Conservation (phyloP, 2,329 filamentous ascomycete genomes). For the Penicillium sp. region DNA sequence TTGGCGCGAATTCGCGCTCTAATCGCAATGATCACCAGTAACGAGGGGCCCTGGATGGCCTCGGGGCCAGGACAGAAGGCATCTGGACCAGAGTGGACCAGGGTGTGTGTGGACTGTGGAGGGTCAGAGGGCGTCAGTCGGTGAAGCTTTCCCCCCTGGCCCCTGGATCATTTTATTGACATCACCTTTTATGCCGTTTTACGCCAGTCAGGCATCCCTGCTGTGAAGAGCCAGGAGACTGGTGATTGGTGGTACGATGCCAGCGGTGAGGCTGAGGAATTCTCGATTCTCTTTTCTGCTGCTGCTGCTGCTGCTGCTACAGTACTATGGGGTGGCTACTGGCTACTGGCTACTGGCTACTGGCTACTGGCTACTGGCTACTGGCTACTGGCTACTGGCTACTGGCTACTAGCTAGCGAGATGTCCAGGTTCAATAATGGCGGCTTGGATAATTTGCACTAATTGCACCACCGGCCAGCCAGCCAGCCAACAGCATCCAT, state of each 20-base stretch:
- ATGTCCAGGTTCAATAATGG: neutral
- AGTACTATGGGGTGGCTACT: no score
- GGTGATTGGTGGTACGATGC: conserved; percentile 9
- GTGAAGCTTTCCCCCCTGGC: conserved; percentile 10
- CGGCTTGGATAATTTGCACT: neutral
- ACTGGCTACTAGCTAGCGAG: neutral
- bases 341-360: no score
- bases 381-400: no score
- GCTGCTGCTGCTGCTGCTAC: neutral
- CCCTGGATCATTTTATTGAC: conserved; percentile 28
- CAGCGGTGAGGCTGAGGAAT: conserved; percentile 30
- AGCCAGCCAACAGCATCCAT: conserved; percentile 7
- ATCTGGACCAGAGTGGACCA: conserved; percentile 30
- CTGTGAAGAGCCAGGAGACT: neutral
- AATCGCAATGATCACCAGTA: conserved; percentile 22
- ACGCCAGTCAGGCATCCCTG: conserved; percentile 14
- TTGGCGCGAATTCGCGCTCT: conserved; percentile 11
- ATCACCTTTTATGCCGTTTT: conserved; percentile 19
- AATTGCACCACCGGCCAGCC: neutral
- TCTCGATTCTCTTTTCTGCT: conserved; percentile 7
- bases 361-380: no score
- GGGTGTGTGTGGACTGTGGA: neutral
- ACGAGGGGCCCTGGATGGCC: conserved; percentile 13
- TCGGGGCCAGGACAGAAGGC: conserved; percentile 12
- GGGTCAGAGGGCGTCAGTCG: conserved; percentile 9